Percentiles rank a stretch among this genome's conserved stretches.
These are phyloP conservation scores for Mycena alexandri DNA, from an alignment of 768 basidiomycete species.

Conservation along the genomic window DNA sequence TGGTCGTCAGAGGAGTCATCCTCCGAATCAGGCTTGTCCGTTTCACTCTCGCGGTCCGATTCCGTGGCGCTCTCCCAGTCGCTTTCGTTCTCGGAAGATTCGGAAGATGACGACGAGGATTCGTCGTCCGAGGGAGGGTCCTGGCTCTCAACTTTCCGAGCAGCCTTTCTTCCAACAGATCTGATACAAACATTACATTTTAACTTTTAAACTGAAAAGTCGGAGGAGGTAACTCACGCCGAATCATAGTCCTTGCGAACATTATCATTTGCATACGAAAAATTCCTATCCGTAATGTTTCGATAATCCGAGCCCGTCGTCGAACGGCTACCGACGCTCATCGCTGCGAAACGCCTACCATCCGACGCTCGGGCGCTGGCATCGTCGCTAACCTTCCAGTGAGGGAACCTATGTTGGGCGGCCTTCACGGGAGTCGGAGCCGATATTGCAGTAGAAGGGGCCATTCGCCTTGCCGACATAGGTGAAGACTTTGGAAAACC, in stretches of 20 bases:
- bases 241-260: constrained; percentile 22
- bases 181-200: background rate
- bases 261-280: constrained; percentile 8
- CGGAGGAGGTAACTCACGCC: background rate
- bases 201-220: background rate
- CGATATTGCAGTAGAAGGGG: constrained; percentile 6
- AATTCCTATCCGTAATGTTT: constrained; percentile 5
- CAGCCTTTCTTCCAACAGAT: constrained; percentile 23
- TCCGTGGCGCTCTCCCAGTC: constrained; percentile 21
- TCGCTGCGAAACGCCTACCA: constrained; percentile 14
- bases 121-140: background rate
- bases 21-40: constrained; percentile 11
- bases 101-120: constrained; percentile 3
- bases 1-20: constrained; percentile 12
- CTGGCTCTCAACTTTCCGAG: constrained; percentile 21
- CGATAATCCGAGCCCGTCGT: constrained; percentile 8
- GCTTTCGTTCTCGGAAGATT: constrained; percentile 21
- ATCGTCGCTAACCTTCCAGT: constrained; percentile 27
- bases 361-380: constrained; percentile 2
- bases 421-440: constrained; percentile 17
- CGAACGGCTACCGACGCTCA: constrained; percentile 14
- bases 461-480: constrained; percentile 8
- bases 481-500: background rate
- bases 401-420: constrained; percentile 2
- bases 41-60: constrained; percentile 21